Conservation (phyloP, 192 early-diverging fungal genomes). For the Cladochytrium replicatum region DNA sequence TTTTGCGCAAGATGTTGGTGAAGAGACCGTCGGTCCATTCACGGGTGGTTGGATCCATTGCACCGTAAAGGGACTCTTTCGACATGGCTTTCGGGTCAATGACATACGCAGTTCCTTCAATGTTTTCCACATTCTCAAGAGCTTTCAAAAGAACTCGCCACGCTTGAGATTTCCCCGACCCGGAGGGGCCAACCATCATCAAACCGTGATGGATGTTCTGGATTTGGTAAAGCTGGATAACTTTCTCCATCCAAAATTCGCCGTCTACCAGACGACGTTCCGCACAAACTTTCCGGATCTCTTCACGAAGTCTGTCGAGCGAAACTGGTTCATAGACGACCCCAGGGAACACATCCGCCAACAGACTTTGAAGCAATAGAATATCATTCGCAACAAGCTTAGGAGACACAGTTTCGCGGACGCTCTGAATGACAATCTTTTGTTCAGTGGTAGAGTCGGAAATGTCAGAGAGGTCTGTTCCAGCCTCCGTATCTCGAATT, state of each 20-base stretch:
- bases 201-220: conserved; percentile 97
- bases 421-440: conserved; percentile 88
- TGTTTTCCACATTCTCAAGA: conserved; percentile 73
- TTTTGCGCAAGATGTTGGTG: conserved; percentile 93
- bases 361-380: conserved; percentile 67
- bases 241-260: conserved; percentile 89
- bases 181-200: conserved; percentile 99
- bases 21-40: conserved; percentile 99
- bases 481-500: conserved; percentile 29
- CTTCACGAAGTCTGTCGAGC: conserved; percentile 60
- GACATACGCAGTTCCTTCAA: conserved; percentile 85
- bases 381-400: conserved; percentile 98
- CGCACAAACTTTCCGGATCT: conserved; percentile 65
- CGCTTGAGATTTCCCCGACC: conserved; percentile 89
- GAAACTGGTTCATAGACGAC: conserved; percentile 72
- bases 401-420: conserved; percentile 93
- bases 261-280: conserved; percentile 65
- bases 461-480: conserved; percentile 29
- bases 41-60: conserved; percentile 91
- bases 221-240: conserved; percentile 95
- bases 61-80: conserved; percentile 95
- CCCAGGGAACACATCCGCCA: conserved; percentile 92
- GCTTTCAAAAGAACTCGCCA: conserved; percentile 90
- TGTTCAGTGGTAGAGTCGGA: conserved; percentile 72
- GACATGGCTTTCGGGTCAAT: conserved; percentile 98